Percentiles rank a stretch among this genome's conserved stretches.
Conservation (phyloP, 2,329 filamentous ascomycete species). For the Macrophomina pseudophaseolina region DNA sequence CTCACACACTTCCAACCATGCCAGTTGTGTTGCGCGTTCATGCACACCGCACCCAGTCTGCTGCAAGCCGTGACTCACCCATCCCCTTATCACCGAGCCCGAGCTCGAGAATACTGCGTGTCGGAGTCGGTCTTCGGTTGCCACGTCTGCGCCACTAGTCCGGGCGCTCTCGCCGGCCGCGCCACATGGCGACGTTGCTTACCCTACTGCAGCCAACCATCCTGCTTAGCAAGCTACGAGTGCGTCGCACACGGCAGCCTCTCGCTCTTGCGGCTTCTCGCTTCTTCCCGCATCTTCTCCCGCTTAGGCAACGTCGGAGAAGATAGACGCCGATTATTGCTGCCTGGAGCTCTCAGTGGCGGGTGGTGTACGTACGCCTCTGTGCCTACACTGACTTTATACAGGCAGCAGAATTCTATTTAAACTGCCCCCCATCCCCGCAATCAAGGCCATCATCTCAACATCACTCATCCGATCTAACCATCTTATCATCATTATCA, state of each 20-base stretch:
- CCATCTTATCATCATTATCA: constrained; percentile 43
- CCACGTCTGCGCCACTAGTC: constrained; percentile 18
- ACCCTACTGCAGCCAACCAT: constrained; percentile 11
- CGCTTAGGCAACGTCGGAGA: constrained; percentile 14
- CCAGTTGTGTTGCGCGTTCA: constrained; percentile 25
- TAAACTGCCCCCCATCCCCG: not conserved
- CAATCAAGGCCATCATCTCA: constrained; percentile 10
- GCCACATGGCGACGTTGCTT: constrained; percentile 14
- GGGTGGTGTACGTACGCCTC: constrained; percentile 21
- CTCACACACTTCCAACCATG: constrained; percentile 7
- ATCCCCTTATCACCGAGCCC: constrained; percentile 3
- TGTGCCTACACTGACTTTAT: constrained; percentile 19
- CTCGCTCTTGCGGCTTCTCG: constrained; percentile 14
- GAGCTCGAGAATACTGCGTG: not conserved
- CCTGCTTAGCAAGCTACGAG: not conserved
- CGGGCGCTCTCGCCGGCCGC: not conserved
- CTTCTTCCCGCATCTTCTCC: constrained; percentile 20
- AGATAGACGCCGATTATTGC: constrained; percentile 4
- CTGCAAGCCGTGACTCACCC: constrained; percentile 1
- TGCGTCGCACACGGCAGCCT: constrained; percentile 22
- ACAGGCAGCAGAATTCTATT: constrained; percentile 10
- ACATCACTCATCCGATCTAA: constrained; percentile 11
- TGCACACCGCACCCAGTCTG: constrained; percentile 2
- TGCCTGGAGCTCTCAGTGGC: constrained; percentile 21
- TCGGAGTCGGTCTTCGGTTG: constrained; percentile 1